Conservation (phyloP, 352 stramenopile species). For the Phytopythium cucurbitacearum region DNA sequence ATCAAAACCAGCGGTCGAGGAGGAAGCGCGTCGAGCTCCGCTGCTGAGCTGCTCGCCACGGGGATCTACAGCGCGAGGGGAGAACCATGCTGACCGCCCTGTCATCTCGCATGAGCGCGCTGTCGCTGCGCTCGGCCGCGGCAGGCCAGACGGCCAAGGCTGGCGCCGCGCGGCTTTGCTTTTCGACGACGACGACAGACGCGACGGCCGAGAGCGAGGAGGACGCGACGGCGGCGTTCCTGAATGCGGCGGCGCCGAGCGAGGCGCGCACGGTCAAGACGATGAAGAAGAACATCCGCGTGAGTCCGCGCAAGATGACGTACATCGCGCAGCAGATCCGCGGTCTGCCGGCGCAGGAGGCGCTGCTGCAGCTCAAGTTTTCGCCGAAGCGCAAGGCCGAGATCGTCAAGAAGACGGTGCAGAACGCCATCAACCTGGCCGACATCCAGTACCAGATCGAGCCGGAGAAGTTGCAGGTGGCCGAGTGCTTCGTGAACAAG, state of each 20-base stretch:
- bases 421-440: conserved; percentile 85
- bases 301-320: conserved; percentile 76
- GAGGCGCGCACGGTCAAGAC: conserved; percentile 67
- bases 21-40: too few relatives aligned
- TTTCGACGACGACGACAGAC: conserved; percentile 28
- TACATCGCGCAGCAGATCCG: conserved; percentile 79
- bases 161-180: conserved; percentile 13
- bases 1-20: too few relatives aligned
- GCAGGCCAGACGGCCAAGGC: conserved; percentile 14
- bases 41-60: too few relatives aligned
- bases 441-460: conserved; percentile 89
- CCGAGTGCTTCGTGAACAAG: conserved; percentile 86
- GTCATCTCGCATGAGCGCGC: conserved; percentile 46
- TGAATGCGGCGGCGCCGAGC: conserved; percentile 48
- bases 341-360: conserved; percentile 65
- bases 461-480: conserved; percentile 75
- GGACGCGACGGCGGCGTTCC: conserved; percentile 54
- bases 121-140: conserved; percentile 51
- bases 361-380: conserved; percentile 85
- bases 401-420: conserved; percentile 80
- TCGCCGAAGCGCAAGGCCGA: conserved; percentile 83
- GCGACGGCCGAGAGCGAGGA: conserved; percentile 17
- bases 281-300: conserved; percentile 79
- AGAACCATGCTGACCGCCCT: conserved; percentile 55
- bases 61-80: not conserved